Evolutionary conservation across 2,329 filamentous ascomycete genomes (phyloP), one percentile per base, ranked within the genome.

Genomic region (Beauveria pseudobassiana): DNA sequence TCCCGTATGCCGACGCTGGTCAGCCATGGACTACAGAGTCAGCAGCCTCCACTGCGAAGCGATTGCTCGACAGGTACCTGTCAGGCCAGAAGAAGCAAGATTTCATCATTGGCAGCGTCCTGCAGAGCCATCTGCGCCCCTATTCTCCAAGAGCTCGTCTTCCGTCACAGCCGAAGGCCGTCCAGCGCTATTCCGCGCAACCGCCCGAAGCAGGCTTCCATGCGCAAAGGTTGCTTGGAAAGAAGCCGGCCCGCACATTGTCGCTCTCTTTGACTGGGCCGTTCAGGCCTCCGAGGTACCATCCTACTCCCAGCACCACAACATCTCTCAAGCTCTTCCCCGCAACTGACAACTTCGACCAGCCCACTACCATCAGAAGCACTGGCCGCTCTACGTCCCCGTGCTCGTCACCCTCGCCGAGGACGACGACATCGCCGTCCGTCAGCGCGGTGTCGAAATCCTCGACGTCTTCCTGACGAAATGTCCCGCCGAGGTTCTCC

Each of bases 351-450:
- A 52, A 22, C 30, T 46, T 34, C 42, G 5, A 62, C 10, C 28
- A 63, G 61, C 34, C 48, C 6, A 10, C 42, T 3, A 63, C 61
- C 2, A 22, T 63, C 12, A 51, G 43, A 70, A 77, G 12, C 75
- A 86, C 67, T 93, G 89, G 87, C 84, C 85, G 3, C 75, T 90
- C 8, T 83, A 88, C 63, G 81, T 87, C 1, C 90, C 90, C 1
- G 85, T 88, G 0, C 75, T 93, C 3, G 78, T 93, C 5, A 83
- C 85, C 0, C 79, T 93, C 5, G 74, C 86, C 30, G 89, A 93
- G 69, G 87, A 91, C 66, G 70, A 79, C 16, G 77, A 83, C 24
- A 77, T 78, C 0, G 65, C 71, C 2, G 76, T 84, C 63, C 85
- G 87, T 64, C 71, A 74, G 2, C 76, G 76, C 28, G 88, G 87